Evolutionary conservation across 148 eudicot species (phyloP).

Genomic region (Diospyros kaki): DNA sequence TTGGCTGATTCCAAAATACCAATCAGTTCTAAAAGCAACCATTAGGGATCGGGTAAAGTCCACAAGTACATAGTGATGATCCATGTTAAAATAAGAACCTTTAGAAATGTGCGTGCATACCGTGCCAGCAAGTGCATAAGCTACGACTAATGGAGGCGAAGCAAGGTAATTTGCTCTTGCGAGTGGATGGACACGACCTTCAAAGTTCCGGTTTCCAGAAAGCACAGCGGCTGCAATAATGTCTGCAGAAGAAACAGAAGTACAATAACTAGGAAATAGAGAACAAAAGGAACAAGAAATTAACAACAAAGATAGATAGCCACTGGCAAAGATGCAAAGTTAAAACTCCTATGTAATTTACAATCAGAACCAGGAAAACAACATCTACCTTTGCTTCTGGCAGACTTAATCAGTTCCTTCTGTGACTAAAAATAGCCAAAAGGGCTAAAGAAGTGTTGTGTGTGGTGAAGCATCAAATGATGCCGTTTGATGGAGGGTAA

Average conservation of each 20-base stretch:
- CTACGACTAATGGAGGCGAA: constrained; percentile 95
- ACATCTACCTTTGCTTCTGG: too few relatives aligned
- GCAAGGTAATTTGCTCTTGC: constrained; percentile 97
- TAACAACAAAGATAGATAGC: too few relatives aligned
- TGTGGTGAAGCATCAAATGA: too few relatives aligned
- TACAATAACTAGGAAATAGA: not conserved
- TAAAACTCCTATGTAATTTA: not conserved
- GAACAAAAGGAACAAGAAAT: not conserved
- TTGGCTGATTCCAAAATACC: too few relatives aligned
- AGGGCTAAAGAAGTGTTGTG: too few relatives aligned
- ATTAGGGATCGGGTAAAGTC: too few relatives aligned
- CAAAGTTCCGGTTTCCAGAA: constrained; percentile 97
- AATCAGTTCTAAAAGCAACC: too few relatives aligned
- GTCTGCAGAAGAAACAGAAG: constrained; percentile 41
- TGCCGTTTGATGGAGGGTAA: too few relatives aligned
- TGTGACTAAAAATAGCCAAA: too few relatives aligned
- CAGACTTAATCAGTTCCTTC: too few relatives aligned
- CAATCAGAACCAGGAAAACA: not conserved
- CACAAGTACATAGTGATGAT: not conserved
- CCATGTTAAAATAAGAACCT: not conserved
- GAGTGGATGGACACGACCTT: constrained; percentile 97
- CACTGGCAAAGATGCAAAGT: not conserved
- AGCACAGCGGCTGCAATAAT: constrained; percentile 93
- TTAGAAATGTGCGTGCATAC: constrained; percentile 33
- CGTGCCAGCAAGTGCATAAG: constrained; percentile 98